Base-by-base conservation (phyloP, 176 grass and related monocot genomes). In the Lolium perenne region DNA sequence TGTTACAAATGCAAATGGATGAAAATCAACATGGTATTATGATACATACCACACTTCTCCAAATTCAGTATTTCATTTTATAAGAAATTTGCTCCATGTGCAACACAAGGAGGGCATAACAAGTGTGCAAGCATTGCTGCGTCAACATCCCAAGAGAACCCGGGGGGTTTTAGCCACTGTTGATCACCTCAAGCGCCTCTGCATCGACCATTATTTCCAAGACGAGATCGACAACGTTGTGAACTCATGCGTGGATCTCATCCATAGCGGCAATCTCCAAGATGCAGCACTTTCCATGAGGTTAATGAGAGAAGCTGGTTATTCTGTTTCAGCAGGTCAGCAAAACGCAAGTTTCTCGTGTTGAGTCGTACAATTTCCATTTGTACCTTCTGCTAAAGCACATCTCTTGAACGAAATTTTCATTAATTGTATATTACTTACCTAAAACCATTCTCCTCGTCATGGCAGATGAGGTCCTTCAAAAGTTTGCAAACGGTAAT, bases 161-260 rank as follows among this genome's bases (percentile, higher is more conserved):
- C 17, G 43, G 49, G 74, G 71, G 50, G 40, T 32, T 58, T 22
- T 93, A 50, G 8, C 12, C 29, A 61, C 51, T 10, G 35, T 93
- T 25, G 68, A 93, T 48, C 82, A 81, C 86, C 78, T 93, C 18
- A 88, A 58, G 35, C 82, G 53, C n/a, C 86, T 93, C 41, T 87
- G 86, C 78, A 80, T 93, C n/a, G 92, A 88, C 35, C 80, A 88
- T 29, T 73, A 91, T 60, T 93, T 93, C 23, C 2, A 54, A 20
- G 86, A 88, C 59, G 79, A 86, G 53, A 83, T 88, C 47, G 1
- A 85, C 15, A 51, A 16, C 26, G 5, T 53, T 17, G 50, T 88
- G 20, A 22, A 26, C 11, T 21, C 59, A 2, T 81, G 76, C 51
- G 23, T 38, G 57, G 5, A 79, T 14, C 23, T 83, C 57, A 0